These are phyloP conservation scores for Middelhovenomyces tepae DNA, from an alignment of 805 yeast genomes.

Conservation along the genomic window DNA sequence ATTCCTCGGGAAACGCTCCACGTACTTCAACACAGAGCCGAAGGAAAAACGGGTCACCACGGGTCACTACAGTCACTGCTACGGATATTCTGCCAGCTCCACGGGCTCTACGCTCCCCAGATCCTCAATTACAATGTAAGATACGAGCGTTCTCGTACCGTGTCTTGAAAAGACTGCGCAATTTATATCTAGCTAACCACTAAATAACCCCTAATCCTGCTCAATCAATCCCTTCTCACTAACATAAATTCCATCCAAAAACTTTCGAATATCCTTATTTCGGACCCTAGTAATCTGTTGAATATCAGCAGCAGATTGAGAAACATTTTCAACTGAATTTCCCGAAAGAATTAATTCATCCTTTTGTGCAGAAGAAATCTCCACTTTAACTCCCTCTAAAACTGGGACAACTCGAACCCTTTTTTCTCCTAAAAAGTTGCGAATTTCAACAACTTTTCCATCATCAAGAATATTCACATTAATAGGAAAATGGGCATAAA, in stretches of 20 bases:
- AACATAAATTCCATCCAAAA: slow-evolving; percentile 98
- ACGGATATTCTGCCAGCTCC: no score
- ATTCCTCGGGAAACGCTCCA: no score
- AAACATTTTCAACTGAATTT: slow-evolving; percentile 91
- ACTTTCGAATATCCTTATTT: slow-evolving; percentile 99
- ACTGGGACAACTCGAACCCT: slow-evolving; percentile 80
- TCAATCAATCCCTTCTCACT: slow-evolving; percentile 83
- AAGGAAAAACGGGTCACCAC: no score
- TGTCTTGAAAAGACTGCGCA: background rate
- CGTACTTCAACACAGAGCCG: no score
- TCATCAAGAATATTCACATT: slow-evolving; percentile 81
- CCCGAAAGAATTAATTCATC: slow-evolving; percentile 88
- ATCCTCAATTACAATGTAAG: no score
- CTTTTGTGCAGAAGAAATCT: slow-evolving; percentile 70
- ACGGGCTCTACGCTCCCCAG: no score
- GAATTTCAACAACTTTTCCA: slow-evolving; percentile 78
- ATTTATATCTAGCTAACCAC: background rate
- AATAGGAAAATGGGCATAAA: slow-evolving; percentile 99
- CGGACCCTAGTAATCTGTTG: slow-evolving; percentile 95
- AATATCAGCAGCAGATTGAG: slow-evolving; percentile 93
- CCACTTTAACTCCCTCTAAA: slow-evolving; percentile 77
- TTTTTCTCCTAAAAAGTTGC: slow-evolving; percentile 98
- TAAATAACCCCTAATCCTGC: slow-evolving; percentile 35
- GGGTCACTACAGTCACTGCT: no score
- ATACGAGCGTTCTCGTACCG: no score